Base-by-base conservation (phyloP, 305 asterid species). In the Fraxinus sp. region DNA sequence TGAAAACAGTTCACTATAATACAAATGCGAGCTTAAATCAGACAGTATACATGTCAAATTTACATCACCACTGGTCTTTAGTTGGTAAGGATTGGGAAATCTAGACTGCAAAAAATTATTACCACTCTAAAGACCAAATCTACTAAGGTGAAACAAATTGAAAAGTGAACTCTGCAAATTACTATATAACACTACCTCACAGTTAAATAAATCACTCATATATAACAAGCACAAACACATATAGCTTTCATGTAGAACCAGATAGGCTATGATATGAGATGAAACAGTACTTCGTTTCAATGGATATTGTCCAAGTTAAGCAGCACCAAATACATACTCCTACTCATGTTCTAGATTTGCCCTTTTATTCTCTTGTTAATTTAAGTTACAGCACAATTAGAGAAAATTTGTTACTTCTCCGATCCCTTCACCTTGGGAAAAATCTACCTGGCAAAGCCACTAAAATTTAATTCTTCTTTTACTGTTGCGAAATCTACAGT, bases 21-120 rank as follows among this genome's bases (percentile, higher is more conserved):
- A 77, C 79, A 76, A 62, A 22, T 77, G 43, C 18, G 41, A 70
- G 66, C 62, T 24, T 26, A 26, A 41, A 49, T 37, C 77, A 68
- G 74, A 78, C 68, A 83, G 32, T 20, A 49, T 75, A 24, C n/a
- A 80, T 22, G 43, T 77, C 49, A 79, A 49, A 22, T 14, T 77
- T 55, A 46, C 32, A 78, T 59, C 28, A 33, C 76, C 35, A 49
- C 10, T 39, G 49, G 22, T n/a, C 77, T 83, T 55, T 13, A 73
- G 57, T 35, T 72, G 49, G 59, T 8, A 64, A 39, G n/a, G 20
- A 32, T 70, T 70, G 76, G 39, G 39, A 70, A 32, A 14, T 18
- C 39, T 28, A 28, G 71, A 84, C 20, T 18, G 49, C 22, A 72
- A 75, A 49, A 22, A 49, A 32, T 30, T 18, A 66, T 28, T 73